phyloP scores from a whole-genome alignment of 1,139 yeast genomes.

The Kurtzmaniella quercitrusa region DNA sequence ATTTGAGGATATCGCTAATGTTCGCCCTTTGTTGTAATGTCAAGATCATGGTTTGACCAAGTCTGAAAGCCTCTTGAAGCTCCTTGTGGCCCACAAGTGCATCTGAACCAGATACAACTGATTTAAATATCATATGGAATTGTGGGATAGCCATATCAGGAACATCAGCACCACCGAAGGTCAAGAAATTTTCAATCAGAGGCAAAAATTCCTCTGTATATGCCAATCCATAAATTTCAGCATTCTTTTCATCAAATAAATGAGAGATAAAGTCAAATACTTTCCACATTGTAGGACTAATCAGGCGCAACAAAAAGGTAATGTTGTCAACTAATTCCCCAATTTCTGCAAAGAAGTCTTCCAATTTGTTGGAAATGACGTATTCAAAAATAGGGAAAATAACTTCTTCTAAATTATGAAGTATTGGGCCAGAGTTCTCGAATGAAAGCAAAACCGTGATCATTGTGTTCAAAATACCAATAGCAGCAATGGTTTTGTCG shows the following conservation, averaged over 20 bases:
- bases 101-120: conserved; percentile 36
- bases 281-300: conserved; percentile 77
- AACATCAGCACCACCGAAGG: conserved; percentile 50
- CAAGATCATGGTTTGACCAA: conserved; percentile 54
- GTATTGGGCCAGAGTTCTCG: conserved; percentile 71
- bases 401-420: conserved; percentile 65
- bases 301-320: conserved; percentile 65
- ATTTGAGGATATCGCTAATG: conserved; percentile 37
- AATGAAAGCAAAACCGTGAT: conserved; percentile 82
- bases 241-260: conserved; percentile 53
- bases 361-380: conserved; percentile 61
- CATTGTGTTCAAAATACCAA: conserved; percentile 83
- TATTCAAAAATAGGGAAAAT: conserved; percentile 69
- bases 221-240: conserved; percentile 52
- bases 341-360: conserved; percentile 78
- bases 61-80: conserved; percentile 45
- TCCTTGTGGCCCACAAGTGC: conserved; percentile 44
- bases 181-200: conserved; percentile 70
- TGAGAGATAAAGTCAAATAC: conserved; percentile 54
- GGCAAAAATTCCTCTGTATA: conserved; percentile 78
- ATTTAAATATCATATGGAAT: conserved; percentile 32
- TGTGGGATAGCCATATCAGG: conserved; percentile 12
- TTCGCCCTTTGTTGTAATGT: conserved; percentile 41
- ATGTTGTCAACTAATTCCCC: conserved; percentile 85
- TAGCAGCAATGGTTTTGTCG: conserved; percentile 84